Conservation (phyloP, 768 basidiomycete genomes). For the Kwoniella pini region DNA sequence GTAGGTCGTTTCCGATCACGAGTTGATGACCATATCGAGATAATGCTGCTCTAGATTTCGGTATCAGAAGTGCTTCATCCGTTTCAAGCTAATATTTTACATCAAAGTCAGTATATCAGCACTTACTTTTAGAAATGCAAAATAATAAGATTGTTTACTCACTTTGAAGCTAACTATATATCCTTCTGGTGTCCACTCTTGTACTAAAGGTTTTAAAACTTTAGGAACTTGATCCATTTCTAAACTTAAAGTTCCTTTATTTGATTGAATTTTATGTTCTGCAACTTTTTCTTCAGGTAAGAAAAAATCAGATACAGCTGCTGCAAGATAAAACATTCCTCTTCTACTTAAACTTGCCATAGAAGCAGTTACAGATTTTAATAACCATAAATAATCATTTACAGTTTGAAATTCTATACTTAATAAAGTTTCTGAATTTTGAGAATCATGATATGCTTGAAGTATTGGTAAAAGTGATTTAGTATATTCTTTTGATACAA, state of each 20-base stretch:
- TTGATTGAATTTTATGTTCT: slow-evolving; percentile 97
- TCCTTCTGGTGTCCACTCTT: slow-evolving; percentile 87
- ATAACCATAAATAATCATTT: slow-evolving; percentile 91
- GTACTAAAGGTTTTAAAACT: slow-evolving; percentile 85
- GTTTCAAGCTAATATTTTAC: slow-evolving; percentile 77
- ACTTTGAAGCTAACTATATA: slow-evolving; percentile 99
- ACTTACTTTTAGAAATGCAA: too few species aligned
- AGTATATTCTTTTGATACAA: slow-evolving; percentile 68
- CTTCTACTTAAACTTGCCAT: slow-evolving; percentile 68
- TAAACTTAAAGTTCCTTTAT: slow-evolving; percentile 85
- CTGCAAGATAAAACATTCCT: slow-evolving; percentile 94
- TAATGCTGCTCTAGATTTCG: slow-evolving; percentile 83
- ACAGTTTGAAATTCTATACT: slow-evolving; percentile 90
- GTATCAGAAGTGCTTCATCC: slow-evolving; percentile 75
- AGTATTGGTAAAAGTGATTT: slow-evolving; percentile 70
- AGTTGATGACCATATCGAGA: slow-evolving; percentile 95
- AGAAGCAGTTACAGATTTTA: slow-evolving; percentile 77
- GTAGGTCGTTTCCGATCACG: slow-evolving; percentile 94
- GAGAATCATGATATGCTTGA: slow-evolving; percentile 75
- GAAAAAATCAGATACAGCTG: slow-evolving; percentile 98
- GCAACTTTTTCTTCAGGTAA: slow-evolving; percentile 88
- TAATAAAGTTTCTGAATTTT: slow-evolving; percentile 70
- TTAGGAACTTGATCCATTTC: slow-evolving; percentile 99
- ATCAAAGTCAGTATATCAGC: not conserved
- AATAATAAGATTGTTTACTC: slow-evolving; percentile 9